Base-by-base conservation (phyloP, 2,329 filamentous ascomycete genomes). In the Colletotrichum costaricense region DNA sequence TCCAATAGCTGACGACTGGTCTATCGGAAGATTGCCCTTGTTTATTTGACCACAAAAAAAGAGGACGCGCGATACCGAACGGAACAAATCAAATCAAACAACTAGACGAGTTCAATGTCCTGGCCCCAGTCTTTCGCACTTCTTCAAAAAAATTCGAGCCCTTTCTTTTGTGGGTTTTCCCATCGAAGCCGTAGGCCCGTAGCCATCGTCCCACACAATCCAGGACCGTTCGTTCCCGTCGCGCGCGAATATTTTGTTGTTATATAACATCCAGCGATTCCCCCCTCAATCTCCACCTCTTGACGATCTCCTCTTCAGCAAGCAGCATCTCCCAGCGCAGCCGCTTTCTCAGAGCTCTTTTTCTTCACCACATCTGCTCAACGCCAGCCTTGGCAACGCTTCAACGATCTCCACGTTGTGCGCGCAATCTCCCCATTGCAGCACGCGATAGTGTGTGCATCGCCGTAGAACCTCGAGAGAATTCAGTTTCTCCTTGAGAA, bases 101-200 rank as follows among this genome's bases (percentile, higher is more conserved):
- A 35, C 63, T 30, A 35, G 46, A 64, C 64, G 59, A 46, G 55
- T 19, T 38, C 55, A 49, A 26, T 19, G 22, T 54, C 33, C 49
- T 5, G 26, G 71, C 67, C 71, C 71, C 71, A 70, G 69, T 73
- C 71, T 73, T 73, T 73, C 60, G 67, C 70, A 38, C 46, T 73
- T 73, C 55, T 54, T 69, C 56, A 73, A 72, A 72, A 72, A 49
- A 71, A 30, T 70, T 70, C 67, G 71, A 70, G 71, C 67, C 71
- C 67, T 70, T 71, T 70, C 67, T 73, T 73, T 69, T 73, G 67
- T 70, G 67, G 71, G 71, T 14, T 62, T 67, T 38, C 11, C 24
- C 28, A 19, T 59, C 42, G 26, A 54, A 22, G 52, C 59, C 60
- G 28, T 33, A 42, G 9, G 22, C 52, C 59, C 60, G 28, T 33